Evolutionary conservation across 306 rosid genomes (phyloP), one percentile per base, ranked within the genome.

Genomic region (Acmispon strigosus): DNA sequence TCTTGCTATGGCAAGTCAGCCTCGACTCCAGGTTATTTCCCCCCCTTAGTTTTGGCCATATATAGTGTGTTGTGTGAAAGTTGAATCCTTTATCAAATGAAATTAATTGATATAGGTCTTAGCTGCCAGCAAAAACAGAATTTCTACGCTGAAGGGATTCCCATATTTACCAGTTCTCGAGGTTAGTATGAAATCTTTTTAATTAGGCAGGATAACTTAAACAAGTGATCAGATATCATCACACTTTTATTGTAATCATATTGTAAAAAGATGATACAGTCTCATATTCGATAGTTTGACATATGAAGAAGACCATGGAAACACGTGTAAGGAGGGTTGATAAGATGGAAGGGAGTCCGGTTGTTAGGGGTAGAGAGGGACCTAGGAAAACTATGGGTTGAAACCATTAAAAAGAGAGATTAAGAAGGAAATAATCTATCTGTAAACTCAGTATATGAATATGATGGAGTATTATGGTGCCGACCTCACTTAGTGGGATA

Each of bases 111-210:
- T 87, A 75, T 76, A 94, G 98, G 99, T 91, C 60, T 91, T 94
- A 82, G 99, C 99, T 77, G 99, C 99, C 36, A 94, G 99, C 90
- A 94, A 89, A 83, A 94, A 94, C 82, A 94, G 77, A 82, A 91
- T 94, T 79, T 86, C 87, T 43, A 89, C 97, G 7, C 88, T 94
- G 0, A 87, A 91, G 85, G 97, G 99, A 29, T 94, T 94, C 75
- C 99, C 99, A 4, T 74, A 89, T 78, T 86, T 94, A 73, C 99
- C 99, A 0, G 87, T 77, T 55, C 99, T 94, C 65, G 99, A 91
- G 99, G 99, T 94, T 55, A 73, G 92, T 75, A 10, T 69, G 64
- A 49, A 17, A 56, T 69, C 37, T 37, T 48, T 54, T 54, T 62
- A 7, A 12, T 72, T 68, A 45, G 50, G 52, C 17, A 16, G 36